These are phyloP conservation scores for Achaetomiella virescens DNA, from an alignment of 495 filamentous ascomycete genomes.

Conservation along the genomic window DNA sequence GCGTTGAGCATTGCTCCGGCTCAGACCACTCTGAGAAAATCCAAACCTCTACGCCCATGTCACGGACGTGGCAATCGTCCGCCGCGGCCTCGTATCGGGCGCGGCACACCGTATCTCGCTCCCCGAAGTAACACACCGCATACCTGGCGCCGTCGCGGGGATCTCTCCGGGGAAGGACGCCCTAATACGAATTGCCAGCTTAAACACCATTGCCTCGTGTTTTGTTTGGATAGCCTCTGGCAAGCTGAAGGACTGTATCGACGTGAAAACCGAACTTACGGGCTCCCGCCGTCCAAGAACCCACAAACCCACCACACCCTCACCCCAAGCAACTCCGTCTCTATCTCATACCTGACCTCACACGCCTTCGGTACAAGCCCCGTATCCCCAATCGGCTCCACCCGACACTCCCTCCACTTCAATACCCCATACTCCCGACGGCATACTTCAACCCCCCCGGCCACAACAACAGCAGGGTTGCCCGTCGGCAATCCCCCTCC, in stretches of 20 bases:
- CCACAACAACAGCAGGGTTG: constrained; percentile 11
- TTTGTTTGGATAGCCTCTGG: not conserved
- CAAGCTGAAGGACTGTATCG: not conserved
- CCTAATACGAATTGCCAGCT: not conserved
- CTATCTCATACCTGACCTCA: constrained; percentile 13
- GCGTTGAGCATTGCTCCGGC: no score
- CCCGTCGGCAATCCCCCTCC: no score
- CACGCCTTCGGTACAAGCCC: constrained; percentile 19
- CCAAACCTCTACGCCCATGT: not conserved
- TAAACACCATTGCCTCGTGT: not conserved
- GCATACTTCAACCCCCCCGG: no score
- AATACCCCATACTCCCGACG: no score
- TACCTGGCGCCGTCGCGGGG: not conserved
- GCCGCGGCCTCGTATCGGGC: not conserved
- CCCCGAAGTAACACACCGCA: constrained; percentile 2
- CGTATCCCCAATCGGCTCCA: constrained; percentile 15
- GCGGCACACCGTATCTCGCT: not conserved
- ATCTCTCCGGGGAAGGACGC: constrained; percentile 12
- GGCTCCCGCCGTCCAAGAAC: constrained; percentile 20
- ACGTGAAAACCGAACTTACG: constrained; percentile 16
- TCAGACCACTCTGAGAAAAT: no score
- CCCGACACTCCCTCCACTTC: constrained; percentile 20
- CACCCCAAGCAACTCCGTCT: constrained; percentile 8
- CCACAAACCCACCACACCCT: constrained; percentile 26
- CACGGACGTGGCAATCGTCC: constrained; percentile 6